Base-by-base conservation (phyloP, 2,329 filamentous ascomycete species). In the Teratosphaeriaceae sp. region DNA sequence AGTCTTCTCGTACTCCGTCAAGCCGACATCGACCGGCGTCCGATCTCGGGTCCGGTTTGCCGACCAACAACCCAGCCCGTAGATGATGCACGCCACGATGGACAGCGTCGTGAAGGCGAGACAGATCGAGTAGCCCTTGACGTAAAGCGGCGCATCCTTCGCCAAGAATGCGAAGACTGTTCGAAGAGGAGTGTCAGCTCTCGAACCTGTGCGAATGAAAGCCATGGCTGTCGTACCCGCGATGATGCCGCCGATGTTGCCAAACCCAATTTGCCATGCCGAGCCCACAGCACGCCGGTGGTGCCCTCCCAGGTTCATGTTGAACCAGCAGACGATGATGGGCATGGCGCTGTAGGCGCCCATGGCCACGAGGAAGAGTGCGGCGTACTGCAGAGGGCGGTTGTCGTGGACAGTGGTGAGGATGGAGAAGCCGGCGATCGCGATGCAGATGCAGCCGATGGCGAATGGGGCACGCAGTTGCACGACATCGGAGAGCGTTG, bases 261-360 rank as follows among this genome's bases (percentile, higher is more conserved):
- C 71, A 44, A 71, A 69, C 12, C 49, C 69, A 15, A 75, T 63
- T 46, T 75, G 72, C 68, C 69, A 74, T 0, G 71, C 73, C 11
- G 58, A 61, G 0, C 72, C 72, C 0, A 75, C 66, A 4, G 67
- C 60, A 30, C 73, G 64, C 2, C 72, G 58, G 46, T 73, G 71
- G 44, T 76, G 73, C 1, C 71, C 69, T 11, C 71, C 61, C 1
- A 75, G 61, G 44, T 76, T 76, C 71, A 75, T 74, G 41, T 72
- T 73, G 61, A 73, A 74, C 71, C 72, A 76, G 49, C 73, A 75
- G 4, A 71, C 66, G 24, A 63, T 55, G 34, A 95, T 81, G 0
- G 90, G 88, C 84, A 95, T 89, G n/a, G 88, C 86, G 1, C 80
- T 81, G 65, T 94, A 96, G 2, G 53, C 52, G 29, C 57, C 57